Base-by-base conservation (phyloP, 331 rosid genomes). In the Ulmus americana region DNA sequence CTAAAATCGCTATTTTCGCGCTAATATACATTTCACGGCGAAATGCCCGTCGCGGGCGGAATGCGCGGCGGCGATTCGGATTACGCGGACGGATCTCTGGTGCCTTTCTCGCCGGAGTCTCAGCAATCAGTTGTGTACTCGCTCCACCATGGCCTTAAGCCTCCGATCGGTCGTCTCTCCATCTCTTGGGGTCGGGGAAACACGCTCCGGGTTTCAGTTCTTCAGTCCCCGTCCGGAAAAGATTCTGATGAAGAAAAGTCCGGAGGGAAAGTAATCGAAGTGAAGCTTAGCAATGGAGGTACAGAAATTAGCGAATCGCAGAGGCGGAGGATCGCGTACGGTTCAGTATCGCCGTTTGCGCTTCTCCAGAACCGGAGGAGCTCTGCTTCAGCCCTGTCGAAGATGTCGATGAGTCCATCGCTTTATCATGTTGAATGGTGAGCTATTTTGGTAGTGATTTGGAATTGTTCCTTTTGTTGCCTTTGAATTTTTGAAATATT, bases 111-210 rank as follows among this genome's bases (percentile, higher is more conserved):
- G 39, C 53, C 74, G n/a, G 90, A 80, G 38, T 35, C 20, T 42
- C 63, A 11, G 8, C 78, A 73, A 39, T 63, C 83, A 2, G 67
- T 58, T 7, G 70, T 80, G 22, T 84, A 83, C 68, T 78, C 91
- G 6, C 77, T 92, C n/a, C 82, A 67, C 76, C 97, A 92, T 6
- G 85, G 81, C 57, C 81, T 89, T 43, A 47, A 76, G 63, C 80
- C 89, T 70, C 91, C 98, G 12, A 67, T 89, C 63, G 76, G 84
- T 70, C 83, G 95, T 70, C 55, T 87, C 38, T 76, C 95, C 67
- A 70, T 92, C 55, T 92, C 95, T 63, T 92, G 97, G 97, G 77
- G 86, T 67, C 83, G 82, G 67, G 98, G 95, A 71, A 89, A 85
- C 72, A 74, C 90, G 15, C 87, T 92, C 51, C 90, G 88, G 58